These are phyloP conservation scores for Nadsonia fulvescens DNA, from an alignment of 805 yeast genomes.

Conservation along the genomic window DNA sequence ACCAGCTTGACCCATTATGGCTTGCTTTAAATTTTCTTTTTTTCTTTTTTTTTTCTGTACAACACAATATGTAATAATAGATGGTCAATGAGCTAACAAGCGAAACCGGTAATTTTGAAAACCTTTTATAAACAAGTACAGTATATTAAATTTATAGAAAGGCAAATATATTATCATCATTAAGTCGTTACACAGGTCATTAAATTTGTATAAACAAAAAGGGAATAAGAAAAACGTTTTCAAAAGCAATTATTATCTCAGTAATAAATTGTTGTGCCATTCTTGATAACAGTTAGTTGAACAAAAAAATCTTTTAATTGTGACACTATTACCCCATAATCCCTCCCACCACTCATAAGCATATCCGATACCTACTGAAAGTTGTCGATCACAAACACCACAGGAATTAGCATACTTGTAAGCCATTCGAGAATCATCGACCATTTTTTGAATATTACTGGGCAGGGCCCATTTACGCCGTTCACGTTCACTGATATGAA, in stretches of 20 bases:
- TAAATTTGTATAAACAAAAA: neutral
- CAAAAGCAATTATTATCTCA: neutral
- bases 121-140: neutral
- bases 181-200: too few species aligned
- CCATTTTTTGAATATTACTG: too few species aligned
- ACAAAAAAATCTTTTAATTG: constrained; percentile 6
- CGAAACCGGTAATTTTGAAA: neutral
- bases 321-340: constrained; percentile 1
- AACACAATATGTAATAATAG: too few species aligned
- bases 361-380: constrained; percentile 13
- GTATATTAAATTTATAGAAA: neutral
- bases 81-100: too few species aligned
- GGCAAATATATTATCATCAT: constrained; percentile 1
- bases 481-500: too few species aligned
- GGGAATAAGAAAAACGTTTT: neutral
- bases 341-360: constrained; percentile 19
- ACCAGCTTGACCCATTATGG: neutral
- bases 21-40: neutral
- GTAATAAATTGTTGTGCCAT: constrained; percentile 4
- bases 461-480: too few species aligned
- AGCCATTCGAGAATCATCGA: too few species aligned
- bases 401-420: too few species aligned
- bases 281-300: constrained; percentile 7
- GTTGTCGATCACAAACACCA: constrained; percentile 15
- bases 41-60: neutral